A percentile compares a stretch with the other conserved stretches of the same genome.
Evolutionary conservation across 2,329 filamentous ascomycete genomes (phyloP).

Genomic region (Fusarium clavum): DNA sequence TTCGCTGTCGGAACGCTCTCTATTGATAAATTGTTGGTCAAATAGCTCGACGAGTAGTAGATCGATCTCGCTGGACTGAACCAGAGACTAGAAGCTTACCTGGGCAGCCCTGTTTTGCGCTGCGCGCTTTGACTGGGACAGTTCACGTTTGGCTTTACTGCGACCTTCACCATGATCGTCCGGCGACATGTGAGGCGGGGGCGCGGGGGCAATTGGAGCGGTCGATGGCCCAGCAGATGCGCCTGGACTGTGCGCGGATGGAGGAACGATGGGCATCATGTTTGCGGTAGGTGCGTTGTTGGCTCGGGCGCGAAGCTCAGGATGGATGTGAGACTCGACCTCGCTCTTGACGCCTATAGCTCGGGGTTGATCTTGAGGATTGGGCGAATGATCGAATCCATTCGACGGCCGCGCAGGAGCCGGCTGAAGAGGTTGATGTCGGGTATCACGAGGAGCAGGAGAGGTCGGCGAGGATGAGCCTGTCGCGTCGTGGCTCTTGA

Average conservation of each 20-base stretch:
- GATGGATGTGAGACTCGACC: conserved; percentile 61
- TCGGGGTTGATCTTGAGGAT: conserved; percentile 51
- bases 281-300: conserved; percentile 47
- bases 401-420: conserved; percentile 53
- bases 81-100: conserved; percentile 66
- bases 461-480: conserved; percentile 48
- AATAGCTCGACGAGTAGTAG: neutral
- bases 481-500: conserved; percentile 55
- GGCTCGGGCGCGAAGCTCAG: conserved; percentile 57
- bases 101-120: conserved; percentile 97
- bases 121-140: conserved; percentile 95
- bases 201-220: conserved; percentile 49
- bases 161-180: conserved; percentile 64
- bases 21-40: conserved; percentile 56
- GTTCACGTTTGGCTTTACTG: conserved; percentile 87
- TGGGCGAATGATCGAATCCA: conserved; percentile 59
- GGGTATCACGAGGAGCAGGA: conserved; percentile 47
- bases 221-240: conserved; percentile 45
- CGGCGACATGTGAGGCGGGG: conserved; percentile 43
- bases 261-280: conserved; percentile 56
- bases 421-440: conserved; percentile 47
- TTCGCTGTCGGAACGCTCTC: conserved; percentile 96
- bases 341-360: conserved; percentile 52
- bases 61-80: neutral
- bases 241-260: conserved; percentile 50